Base-by-base conservation (phyloP, 2,329 filamentous ascomycete genomes). In the Fusarium tupiense region DNA sequence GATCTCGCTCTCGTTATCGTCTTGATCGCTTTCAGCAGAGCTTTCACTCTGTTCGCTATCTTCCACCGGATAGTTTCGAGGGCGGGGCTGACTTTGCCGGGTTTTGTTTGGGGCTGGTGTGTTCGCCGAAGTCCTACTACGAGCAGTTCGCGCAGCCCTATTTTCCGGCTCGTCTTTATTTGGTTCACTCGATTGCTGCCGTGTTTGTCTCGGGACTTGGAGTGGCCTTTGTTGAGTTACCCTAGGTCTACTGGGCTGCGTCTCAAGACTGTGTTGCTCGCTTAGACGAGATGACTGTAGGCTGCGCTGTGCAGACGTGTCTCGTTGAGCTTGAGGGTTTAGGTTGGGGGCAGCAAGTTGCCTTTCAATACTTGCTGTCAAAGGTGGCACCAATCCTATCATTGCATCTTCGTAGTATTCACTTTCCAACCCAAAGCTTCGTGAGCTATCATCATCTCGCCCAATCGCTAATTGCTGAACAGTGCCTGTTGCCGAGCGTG, bases 321-420 rank as follows among this genome's bases (percentile, higher is more conserved):
- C 57, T 47, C 52, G 19, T 17, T 62, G 57, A 8, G 14, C 14
- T 33, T 52, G 62, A 9, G 41, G 19, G 7, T 16, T 43, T 47
- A 46, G 19, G 40, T 44, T 70, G 24, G 58, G 38, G 11, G 43
- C 33, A 20, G 31, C 22, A 54, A 59, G 50, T 33, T 46, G 70
- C 13, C 44, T 40, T 35, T 59, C 66, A 12, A 57, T 46, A 9
- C 37, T 64, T 29, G 64, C 70, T 20, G 61, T 61, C 20, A 37
- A 58, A 22, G 63, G 70, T 44, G 80, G 76, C 9, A 80, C 77
- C 49, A 80, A 81, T 57, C 64, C 77, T 78, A 84, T 83, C 66
- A 79, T 81, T n/a, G 83, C 83, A 70, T 83, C 79, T 35, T 78
- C 81, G 64, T 79, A 84, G 50, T 76, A 80, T 56, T 83, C 81